A percentile compares a stretch with the other conserved stretches of the same genome.
These are phyloP conservation scores for Terana coerulea DNA, from an alignment of 768 basidiomycete genomes.

Conservation along the genomic window DNA sequence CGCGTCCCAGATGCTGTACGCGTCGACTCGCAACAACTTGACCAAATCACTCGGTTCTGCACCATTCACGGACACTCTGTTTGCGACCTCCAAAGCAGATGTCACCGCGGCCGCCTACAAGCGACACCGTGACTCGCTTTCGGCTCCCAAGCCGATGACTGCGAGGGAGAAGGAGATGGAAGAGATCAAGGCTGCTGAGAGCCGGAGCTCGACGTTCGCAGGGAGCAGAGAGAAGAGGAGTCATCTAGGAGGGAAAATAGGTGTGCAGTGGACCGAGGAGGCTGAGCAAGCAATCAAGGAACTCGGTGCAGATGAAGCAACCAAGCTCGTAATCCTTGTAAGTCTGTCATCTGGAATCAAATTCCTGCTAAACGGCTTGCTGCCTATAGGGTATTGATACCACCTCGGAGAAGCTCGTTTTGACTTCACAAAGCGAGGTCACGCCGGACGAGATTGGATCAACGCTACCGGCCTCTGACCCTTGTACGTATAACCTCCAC, in stretches of 20 bases:
- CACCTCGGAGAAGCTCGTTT: conserved; percentile 52
- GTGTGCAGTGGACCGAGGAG: conserved; percentile 64
- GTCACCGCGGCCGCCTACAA: conserved; percentile 67
- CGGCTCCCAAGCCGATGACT: conserved; percentile 80
- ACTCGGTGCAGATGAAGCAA: conserved; percentile 46
- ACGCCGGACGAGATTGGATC: conserved; percentile 42
- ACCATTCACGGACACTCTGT: conserved; percentile 69
- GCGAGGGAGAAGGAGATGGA: conserved; percentile 79
- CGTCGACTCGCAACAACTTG: conserved; percentile 68
- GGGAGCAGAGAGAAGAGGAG: conserved; percentile 53
- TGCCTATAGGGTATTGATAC: conserved; percentile 59
- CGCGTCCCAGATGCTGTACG: conserved; percentile 75
- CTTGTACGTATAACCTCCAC: conserved; percentile 50
- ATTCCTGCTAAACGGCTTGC: not conserved
- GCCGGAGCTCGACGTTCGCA: conserved; percentile 42
- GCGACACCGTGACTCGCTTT: conserved; percentile 64
- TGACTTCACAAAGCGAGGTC: conserved; percentile 39
- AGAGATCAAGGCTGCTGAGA: conserved; percentile 73
- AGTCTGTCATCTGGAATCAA: conserved; percentile 22
- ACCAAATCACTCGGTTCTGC: conserved; percentile 72
- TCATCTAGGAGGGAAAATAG: conserved; percentile 57
- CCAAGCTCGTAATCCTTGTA: conserved; percentile 63
- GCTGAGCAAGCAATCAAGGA: conserved; percentile 59
- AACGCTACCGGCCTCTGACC: conserved; percentile 52
- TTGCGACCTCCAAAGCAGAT: conserved; percentile 71